Percentiles rank a stretch among this genome's conserved stretches.
phyloP scores from a whole-genome alignment of 371 early-diverging fungal species.

The Mucor racemosus region DNA sequence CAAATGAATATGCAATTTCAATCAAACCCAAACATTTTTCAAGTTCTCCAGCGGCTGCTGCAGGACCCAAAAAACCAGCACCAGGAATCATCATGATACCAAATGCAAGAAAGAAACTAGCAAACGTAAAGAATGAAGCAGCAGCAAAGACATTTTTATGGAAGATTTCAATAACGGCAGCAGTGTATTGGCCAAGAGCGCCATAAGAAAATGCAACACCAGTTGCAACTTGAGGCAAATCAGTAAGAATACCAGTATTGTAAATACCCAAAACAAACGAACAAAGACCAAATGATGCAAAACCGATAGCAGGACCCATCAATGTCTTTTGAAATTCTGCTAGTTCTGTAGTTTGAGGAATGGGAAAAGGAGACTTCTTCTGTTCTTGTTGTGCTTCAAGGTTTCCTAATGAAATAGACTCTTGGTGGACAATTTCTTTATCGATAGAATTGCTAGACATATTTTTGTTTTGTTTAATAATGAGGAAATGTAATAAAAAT shows the following conservation, averaged over 20 bases:
- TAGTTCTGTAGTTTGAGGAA: slow-evolving; percentile 14
- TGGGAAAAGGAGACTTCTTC: slow-evolving; percentile 1
- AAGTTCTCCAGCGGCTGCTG: slow-evolving; percentile 22
- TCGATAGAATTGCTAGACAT: slow-evolving; percentile 10
- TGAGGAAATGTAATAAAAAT: background rate
- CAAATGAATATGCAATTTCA: slow-evolving; percentile 30
- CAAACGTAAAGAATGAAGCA: slow-evolving; percentile 31
- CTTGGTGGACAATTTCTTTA: slow-evolving; percentile 19
- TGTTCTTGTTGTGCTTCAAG: slow-evolving; percentile 1
- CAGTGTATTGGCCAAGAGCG: slow-evolving; percentile 35
- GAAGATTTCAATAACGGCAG: slow-evolving; percentile 28
- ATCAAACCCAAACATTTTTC: slow-evolving; percentile 25
- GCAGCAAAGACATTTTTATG: slow-evolving; percentile 35
- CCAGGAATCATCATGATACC: slow-evolving; percentile 35
- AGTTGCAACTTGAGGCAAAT: slow-evolving; percentile 34
- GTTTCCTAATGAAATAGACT: background rate
- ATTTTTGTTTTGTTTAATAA: background rate
- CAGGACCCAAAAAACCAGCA: slow-evolving; percentile 29
- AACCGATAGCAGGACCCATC: slow-evolving; percentile 32
- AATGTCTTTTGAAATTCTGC: slow-evolving; percentile 23
- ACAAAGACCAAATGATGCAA: slow-evolving; percentile 34
- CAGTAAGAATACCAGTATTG: slow-evolving; percentile 32
- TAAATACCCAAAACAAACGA: slow-evolving; percentile 37
- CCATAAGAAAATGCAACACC: slow-evolving; percentile 34
- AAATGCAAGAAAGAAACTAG: slow-evolving; percentile 44